Conservation (phyloP, 352 stramenopile genomes). For the Globisporangium ultimum region DNA sequence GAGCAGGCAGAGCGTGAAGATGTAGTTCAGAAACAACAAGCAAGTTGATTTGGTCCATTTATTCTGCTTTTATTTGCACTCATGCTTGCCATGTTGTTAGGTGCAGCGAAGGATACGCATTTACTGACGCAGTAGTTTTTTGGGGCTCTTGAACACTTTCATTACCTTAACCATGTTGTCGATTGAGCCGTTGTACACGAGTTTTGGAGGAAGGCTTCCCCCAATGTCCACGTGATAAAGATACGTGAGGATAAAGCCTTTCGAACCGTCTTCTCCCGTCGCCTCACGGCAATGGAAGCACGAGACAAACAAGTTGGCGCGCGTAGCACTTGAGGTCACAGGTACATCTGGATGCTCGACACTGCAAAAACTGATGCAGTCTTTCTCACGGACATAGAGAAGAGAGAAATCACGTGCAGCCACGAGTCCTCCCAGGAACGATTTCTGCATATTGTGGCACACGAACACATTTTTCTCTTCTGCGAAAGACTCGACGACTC, state of each 20-base stretch:
- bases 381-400: constrained; percentile 23
- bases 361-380: constrained; percentile 36
- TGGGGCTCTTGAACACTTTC: constrained; percentile 40
- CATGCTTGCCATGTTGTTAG: too few species aligned
- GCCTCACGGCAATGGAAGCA: constrained; percentile 37
- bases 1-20: too few species aligned
- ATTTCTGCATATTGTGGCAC: constrained; percentile 53
- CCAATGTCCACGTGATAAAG: constrained; percentile 53
- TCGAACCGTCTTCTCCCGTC: constrained; percentile 18
- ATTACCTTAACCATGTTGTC: constrained; percentile 65
- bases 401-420: constrained; percentile 56
- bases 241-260: constrained; percentile 43
- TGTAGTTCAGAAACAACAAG: too few species aligned
- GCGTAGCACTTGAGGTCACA: constrained; percentile 23
- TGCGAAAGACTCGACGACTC: constrained; percentile 41
- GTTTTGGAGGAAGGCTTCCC: constrained; percentile 37
- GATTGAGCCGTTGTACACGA: constrained; percentile 55
- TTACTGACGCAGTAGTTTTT: constrained; percentile 9
- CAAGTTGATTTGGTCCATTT: too few species aligned
- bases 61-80: too few species aligned
- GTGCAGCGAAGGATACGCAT: too few species aligned
- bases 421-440: constrained; percentile 51
- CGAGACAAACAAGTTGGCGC: constrained; percentile 37
- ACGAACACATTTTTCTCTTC: constrained; percentile 28
- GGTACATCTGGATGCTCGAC: constrained; percentile 41